These are phyloP conservation scores for Crithidia brevicula DNA, from an alignment of 208 protist species.

Conservation along the genomic window DNA sequence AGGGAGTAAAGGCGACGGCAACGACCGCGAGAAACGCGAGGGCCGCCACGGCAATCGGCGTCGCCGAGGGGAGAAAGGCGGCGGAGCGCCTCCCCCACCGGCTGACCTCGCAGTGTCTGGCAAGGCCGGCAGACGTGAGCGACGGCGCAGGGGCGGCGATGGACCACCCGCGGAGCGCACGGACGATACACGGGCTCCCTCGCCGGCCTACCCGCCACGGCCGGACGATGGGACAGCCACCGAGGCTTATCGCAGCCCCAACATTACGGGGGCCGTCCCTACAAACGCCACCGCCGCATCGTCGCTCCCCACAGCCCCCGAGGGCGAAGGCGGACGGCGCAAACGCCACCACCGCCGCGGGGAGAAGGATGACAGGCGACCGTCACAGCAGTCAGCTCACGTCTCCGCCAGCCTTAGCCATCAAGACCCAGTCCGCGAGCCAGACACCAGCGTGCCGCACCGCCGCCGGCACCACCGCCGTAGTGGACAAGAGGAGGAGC, in stretches of 20 bases:
- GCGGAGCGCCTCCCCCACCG: background rate
- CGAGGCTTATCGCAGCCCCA: conserved; percentile 1
- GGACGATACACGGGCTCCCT: conserved; percentile 14
- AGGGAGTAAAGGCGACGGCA: background rate
- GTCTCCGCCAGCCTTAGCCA: background rate
- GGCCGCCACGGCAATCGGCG: conserved; percentile 17
- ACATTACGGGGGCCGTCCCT: background rate
- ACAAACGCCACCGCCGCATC: background rate
- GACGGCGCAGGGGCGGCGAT: conserved; percentile 1
- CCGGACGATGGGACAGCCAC: conserved; percentile 2
- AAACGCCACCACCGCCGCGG: conserved; percentile 20
- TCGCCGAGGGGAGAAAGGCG: background rate
- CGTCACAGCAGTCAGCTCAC: background rate
- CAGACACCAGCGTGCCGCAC: background rate
- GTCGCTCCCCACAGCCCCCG: too few relatives aligned
- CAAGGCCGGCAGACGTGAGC: conserved; percentile 11
- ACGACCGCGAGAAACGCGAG: background rate
- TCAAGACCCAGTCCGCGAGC: background rate
- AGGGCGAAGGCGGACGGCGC: conserved; percentile 1
- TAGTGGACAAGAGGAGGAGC: background rate
- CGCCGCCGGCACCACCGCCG: conserved; percentile 10
- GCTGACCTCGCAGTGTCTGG: background rate
- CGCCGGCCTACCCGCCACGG: conserved; percentile 1
- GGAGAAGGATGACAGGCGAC: background rate
- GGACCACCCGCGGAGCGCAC: conserved; percentile 6